These are phyloP conservation scores for Saitozyma podzolica DNA, from an alignment of 768 basidiomycete species.

Conservation along the genomic window DNA sequence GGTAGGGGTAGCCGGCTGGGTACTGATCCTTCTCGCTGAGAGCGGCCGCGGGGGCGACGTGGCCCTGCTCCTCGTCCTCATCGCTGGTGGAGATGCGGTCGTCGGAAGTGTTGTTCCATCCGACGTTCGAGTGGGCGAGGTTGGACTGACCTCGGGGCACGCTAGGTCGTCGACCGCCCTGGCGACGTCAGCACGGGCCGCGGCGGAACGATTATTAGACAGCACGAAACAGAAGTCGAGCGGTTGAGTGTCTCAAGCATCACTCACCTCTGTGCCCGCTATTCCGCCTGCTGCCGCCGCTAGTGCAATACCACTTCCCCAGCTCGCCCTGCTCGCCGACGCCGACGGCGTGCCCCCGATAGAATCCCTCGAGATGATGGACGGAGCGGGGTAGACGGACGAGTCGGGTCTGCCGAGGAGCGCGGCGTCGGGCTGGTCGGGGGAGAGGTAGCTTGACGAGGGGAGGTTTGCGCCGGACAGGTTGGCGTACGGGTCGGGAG, in stretches of 20 bases:
- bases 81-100: conserved; percentile 20
- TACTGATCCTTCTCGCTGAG: conserved; percentile 24
- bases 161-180: conserved; percentile 12
- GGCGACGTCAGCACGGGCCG: not conserved
- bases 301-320: conserved; percentile 35
- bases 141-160: conserved; percentile 19
- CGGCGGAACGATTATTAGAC: not conserved
- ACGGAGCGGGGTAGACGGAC: conserved; percentile 36
- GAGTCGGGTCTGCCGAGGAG: conserved; percentile 20
- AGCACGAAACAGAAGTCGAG: not conserved
- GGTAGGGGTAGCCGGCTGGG: not conserved
- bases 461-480: conserved; percentile 14
- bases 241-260: not conserved
- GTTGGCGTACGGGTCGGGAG: conserved; percentile 9
- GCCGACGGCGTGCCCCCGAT: conserved; percentile 33
- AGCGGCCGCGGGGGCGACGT: conserved; percentile 34
- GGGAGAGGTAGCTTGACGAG: conserved; percentile 17
- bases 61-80: conserved; percentile 41
- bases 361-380: conserved; percentile 40
- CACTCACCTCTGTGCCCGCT: conserved; percentile 29
- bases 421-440: conserved; percentile 18
- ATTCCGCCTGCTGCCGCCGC: conserved; percentile 33
- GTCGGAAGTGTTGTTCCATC: conserved; percentile 27
- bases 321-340: conserved; percentile 28
- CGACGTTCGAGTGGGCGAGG: conserved; percentile 26